Percentiles rank a stretch among this genome's conserved stretches.
Conservation (phyloP, 495 filamentous ascomycete genomes). For the Filosporella fistucella region DNA sequence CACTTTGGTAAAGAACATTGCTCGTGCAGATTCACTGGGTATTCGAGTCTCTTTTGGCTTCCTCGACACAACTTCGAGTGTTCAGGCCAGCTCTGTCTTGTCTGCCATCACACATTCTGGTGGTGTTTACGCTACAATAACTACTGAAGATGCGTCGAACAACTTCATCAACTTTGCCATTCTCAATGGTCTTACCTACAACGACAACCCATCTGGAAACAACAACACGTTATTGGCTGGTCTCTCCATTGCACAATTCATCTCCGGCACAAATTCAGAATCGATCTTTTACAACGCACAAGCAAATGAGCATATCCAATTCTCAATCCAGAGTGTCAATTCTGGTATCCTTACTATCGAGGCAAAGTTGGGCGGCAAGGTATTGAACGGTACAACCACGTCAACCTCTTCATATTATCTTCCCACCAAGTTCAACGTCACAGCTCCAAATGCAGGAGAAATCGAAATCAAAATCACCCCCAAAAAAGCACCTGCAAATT, state of each 20-base stretch:
- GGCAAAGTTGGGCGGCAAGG: slow-evolving; percentile 13
- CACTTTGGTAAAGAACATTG: slow-evolving; percentile 24
- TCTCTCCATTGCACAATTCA: slow-evolving; percentile 22
- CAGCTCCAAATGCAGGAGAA: slow-evolving; percentile 19
- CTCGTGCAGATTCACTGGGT: slow-evolving; percentile 20
- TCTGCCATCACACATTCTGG: slow-evolving; percentile 25
- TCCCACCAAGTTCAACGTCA: slow-evolving; percentile 7
- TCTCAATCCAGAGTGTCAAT: slow-evolving; percentile 24
- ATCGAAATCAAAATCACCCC: slow-evolving; percentile 24
- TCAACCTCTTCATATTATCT: slow-evolving; percentile 1
- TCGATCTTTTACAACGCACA: slow-evolving; percentile 22
- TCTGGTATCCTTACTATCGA: slow-evolving; percentile 14
- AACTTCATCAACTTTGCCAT: slow-evolving; percentile 11
- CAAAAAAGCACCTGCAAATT: slow-evolving; percentile 13
- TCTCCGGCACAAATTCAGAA: slow-evolving; percentile 12
- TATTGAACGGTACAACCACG: slow-evolving; percentile 2
- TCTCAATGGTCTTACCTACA: slow-evolving; percentile 24
- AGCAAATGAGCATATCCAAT: slow-evolving; percentile 24
- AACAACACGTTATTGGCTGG: slow-evolving; percentile 25
- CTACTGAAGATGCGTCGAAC: slow-evolving; percentile 10
- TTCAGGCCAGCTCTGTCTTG: slow-evolving; percentile 18
- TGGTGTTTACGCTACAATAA: slow-evolving; percentile 29
- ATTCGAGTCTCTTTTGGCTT: slow-evolving; percentile 31
- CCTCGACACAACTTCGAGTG: slow-evolving; percentile 4
- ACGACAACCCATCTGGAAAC: slow-evolving; percentile 25